Evolutionary conservation across 345 rosid genomes (phyloP).

Genomic region (Hibiscus trionum): DNA sequence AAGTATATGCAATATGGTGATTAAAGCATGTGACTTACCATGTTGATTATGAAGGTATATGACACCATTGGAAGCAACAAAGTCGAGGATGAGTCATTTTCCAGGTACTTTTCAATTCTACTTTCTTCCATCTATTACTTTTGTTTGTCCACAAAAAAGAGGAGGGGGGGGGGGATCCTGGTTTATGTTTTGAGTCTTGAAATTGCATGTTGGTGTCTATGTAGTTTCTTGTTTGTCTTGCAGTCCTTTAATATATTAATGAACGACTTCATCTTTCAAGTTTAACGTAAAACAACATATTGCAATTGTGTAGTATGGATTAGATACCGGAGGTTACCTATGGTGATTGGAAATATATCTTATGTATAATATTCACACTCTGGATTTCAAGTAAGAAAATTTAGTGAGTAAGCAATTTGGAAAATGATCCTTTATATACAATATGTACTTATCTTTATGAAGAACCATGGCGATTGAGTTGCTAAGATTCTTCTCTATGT

Average conservation of each 20-base stretch:
- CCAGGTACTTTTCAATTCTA: conserved; percentile 42
- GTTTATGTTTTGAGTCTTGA: neutral
- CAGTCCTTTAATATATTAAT: neutral
- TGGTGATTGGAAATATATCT: neutral
- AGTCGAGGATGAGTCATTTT: conserved; percentile 54
- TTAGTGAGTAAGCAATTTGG: neutral
- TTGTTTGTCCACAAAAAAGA: neutral
- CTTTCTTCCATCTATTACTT: neutral
- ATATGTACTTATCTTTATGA: neutral
- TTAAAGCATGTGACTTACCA: conserved; percentile 14
- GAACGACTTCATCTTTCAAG: neutral
- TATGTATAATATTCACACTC: neutral
- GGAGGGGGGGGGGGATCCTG: neutral
- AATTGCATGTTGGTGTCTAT: neutral
- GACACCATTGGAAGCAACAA: conserved; percentile 76
- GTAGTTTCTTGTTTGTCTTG: neutral
- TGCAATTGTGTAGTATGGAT: neutral
- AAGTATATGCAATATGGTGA: conserved; percentile 14
- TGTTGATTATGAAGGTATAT: conserved; percentile 59
- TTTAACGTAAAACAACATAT: neutral
- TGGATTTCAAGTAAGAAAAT: neutral
- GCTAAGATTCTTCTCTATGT: conserved; percentile 1
- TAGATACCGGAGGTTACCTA: neutral
- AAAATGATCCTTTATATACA: neutral
- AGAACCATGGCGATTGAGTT: neutral